Percentiles rank a stretch among this genome's conserved stretches.
Conservation (phyloP, 129 eudicot genomes). For the Flaveria bidentis region DNA sequence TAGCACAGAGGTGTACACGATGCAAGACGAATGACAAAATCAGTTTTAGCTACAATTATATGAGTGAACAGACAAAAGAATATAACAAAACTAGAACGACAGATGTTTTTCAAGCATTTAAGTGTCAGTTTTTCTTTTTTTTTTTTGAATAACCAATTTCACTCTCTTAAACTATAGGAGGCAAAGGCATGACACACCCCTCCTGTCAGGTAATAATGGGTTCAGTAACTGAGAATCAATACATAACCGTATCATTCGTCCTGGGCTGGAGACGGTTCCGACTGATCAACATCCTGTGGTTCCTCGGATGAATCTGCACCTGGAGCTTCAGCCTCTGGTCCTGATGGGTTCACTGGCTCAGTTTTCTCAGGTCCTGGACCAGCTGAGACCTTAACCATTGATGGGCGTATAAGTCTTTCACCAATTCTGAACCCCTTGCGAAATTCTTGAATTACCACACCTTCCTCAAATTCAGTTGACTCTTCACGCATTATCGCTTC, state of each 20-base stretch:
- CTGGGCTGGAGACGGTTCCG: constrained; percentile 36
- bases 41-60: neutral
- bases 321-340: constrained; percentile 23
- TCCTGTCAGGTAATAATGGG: constrained; percentile 33
- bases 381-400: constrained; percentile 91
- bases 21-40: neutral
- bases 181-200: constrained; percentile 46
- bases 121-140: constrained; percentile 20
- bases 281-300: constrained; percentile 33
- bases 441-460: constrained; percentile 65
- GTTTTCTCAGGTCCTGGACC: constrained; percentile 75
- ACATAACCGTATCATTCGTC: constrained; percentile 34
- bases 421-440: constrained; percentile 76
- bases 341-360: constrained; percentile 36
- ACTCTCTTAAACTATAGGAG: constrained; percentile 37
- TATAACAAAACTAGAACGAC: constrained; percentile 7
- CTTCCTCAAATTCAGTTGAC: constrained; percentile 65
- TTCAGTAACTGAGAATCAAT: constrained; percentile 35
- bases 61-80: constrained; percentile 3
- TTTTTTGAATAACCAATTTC: constrained; percentile 5
- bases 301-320: constrained; percentile 33
- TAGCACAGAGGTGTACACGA: neutral
- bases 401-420: constrained; percentile 75
- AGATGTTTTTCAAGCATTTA: constrained; percentile 8
- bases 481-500: constrained; percentile 90